A percentile compares a stretch with the other conserved stretches of the same genome.
These are phyloP conservation scores for Citrus sp. DNA, from an alignment of 345 rosid species.

Conservation along the genomic window DNA sequence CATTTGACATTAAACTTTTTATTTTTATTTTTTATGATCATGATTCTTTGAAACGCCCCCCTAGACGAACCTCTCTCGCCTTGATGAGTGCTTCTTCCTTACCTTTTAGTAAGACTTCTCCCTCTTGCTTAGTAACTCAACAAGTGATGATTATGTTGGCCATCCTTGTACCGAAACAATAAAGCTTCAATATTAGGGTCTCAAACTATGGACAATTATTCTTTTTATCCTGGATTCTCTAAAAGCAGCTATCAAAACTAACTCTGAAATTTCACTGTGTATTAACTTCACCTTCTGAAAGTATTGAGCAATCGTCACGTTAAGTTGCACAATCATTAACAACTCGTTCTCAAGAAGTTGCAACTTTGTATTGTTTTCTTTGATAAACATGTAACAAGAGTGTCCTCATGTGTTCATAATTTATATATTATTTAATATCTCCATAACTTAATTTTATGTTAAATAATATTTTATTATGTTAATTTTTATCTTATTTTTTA, in stretches of 20 bases:
- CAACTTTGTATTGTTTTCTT: conserved; percentile 8
- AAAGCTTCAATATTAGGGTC: neutral
- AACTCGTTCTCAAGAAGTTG: neutral
- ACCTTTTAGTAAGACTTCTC: neutral
- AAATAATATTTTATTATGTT: too few relatives aligned
- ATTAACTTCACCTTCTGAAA: conserved; percentile 10
- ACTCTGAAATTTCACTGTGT: conserved; percentile 2
- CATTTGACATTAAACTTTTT: neutral
- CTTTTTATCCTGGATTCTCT: conserved; percentile 2
- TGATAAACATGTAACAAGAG: neutral
- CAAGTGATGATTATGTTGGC: conserved; percentile 8
- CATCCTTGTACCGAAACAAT: conserved; percentile 1
- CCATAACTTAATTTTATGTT: too few relatives aligned
- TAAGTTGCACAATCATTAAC: neutral
- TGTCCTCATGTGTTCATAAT: too few relatives aligned
- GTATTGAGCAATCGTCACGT: neutral
- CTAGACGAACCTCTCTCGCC: neutral
- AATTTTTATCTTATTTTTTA: too few relatives aligned
- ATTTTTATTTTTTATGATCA: neutral
- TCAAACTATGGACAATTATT: neutral
- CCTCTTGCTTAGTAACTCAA: conserved; percentile 10
- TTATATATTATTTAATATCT: too few relatives aligned
- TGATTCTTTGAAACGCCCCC: neutral
- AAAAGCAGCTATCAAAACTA: neutral
- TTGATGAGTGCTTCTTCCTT: conserved; percentile 1